Evolutionary conservation across 2,329 filamentous ascomycete species (phyloP).

Genomic region (Diaporthe sp.): DNA sequence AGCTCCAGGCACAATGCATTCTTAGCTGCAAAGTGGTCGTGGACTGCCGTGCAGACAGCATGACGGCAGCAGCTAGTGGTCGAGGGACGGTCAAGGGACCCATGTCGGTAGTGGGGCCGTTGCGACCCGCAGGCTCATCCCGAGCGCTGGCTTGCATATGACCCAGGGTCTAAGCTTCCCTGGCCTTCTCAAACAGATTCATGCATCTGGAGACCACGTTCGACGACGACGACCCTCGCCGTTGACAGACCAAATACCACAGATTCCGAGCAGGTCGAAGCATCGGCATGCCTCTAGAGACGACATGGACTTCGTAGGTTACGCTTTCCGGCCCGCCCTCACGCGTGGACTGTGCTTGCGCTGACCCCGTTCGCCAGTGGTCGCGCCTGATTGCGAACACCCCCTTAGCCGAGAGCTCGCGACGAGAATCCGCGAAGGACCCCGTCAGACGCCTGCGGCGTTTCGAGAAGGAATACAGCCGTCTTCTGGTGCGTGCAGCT

Average conservation of each 20-base stretch:
- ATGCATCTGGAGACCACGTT: slow-evolving; percentile 34
- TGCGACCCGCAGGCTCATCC: slow-evolving; percentile 29
- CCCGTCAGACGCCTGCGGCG: slow-evolving; percentile 75
- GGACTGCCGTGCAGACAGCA: neutral
- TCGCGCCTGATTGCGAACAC: slow-evolving; percentile 76
- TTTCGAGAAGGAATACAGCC: slow-evolving; percentile 76
- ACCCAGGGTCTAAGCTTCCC: slow-evolving; percentile 28
- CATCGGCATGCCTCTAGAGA: slow-evolving; percentile 42
- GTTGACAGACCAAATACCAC: neutral
- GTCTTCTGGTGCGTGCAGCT: slow-evolving; percentile 66
- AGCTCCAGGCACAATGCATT: neutral
- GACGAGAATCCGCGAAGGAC: slow-evolving; percentile 73
- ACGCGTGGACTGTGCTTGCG: slow-evolving; percentile 15
- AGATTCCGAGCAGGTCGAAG: slow-evolving; percentile 15
- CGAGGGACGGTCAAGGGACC: slow-evolving; percentile 1
- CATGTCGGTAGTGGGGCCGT: slow-evolving; percentile 18
- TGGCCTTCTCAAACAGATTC: slow-evolving; percentile 31
- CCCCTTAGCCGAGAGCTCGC: slow-evolving; percentile 68
- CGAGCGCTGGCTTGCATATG: slow-evolving; percentile 31
- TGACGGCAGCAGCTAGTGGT: neutral
- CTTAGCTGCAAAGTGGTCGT: neutral
- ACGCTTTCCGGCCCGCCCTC: neutral
- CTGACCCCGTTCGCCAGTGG: slow-evolving; percentile 63
- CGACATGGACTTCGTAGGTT: slow-evolving; percentile 43
- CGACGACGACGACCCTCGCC: slow-evolving; percentile 26